Conservation (phyloP, 176 grass and related monocot species). For the Carex scoparia region DNA sequence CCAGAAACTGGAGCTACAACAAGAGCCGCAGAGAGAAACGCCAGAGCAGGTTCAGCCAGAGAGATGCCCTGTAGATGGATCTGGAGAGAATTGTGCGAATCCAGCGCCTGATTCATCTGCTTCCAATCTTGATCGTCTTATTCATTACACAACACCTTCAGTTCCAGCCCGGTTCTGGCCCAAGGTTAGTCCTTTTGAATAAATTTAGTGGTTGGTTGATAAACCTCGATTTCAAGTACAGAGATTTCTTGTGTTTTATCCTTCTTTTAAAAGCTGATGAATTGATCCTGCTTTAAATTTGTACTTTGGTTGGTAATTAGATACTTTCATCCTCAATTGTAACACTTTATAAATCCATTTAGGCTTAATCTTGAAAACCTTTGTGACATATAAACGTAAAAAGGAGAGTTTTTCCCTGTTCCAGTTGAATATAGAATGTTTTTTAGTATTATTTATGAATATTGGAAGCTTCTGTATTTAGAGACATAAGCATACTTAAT, state of each 20-base stretch:
- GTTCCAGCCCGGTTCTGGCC: constrained; percentile 45
- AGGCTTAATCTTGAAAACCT: not conserved
- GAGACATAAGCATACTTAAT: not conserved
- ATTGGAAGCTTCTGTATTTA: not conserved
- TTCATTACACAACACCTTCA: constrained; percentile 62
- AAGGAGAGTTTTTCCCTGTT: not conserved
- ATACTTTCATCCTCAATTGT: not conserved
- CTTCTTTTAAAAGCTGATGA: not conserved
- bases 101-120: constrained; percentile 43
- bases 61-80: constrained; percentile 38
- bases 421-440: not conserved
- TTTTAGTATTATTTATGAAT: constrained; percentile 1
- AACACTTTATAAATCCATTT: not conserved
- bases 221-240: not conserved
- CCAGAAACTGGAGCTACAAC: constrained; percentile 35
- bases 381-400: not conserved
- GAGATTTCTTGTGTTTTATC: not conserved
- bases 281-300: not conserved
- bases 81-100: constrained; percentile 55
- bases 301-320: not conserved
- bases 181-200: constrained; percentile 33
- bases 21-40: not conserved
- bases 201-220: constrained; percentile 1
- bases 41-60: constrained; percentile 18
- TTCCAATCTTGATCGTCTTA: constrained; percentile 79